Evolutionary conservation across 257 asterid species (phyloP).

Genomic region (Fraxinus excelsior): DNA sequence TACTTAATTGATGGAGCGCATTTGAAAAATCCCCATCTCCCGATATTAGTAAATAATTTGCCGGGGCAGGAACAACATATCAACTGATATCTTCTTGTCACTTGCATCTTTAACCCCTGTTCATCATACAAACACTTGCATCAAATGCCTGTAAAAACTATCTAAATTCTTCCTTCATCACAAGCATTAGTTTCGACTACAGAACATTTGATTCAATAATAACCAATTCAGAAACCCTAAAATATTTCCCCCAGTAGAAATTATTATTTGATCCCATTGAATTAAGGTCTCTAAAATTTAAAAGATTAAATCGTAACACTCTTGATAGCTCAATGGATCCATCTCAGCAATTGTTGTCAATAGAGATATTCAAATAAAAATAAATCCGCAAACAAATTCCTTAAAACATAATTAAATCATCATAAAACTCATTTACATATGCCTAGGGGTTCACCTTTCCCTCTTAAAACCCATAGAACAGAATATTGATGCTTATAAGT

Average conservation of each 20-base stretch:
- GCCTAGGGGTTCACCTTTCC: too few species aligned
- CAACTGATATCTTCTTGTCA: constrained; percentile 56
- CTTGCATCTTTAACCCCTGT: constrained; percentile 60
- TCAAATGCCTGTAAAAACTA: constrained; percentile 1
- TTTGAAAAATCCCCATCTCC: constrained; percentile 63
- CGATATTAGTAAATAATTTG: constrained; percentile 58
- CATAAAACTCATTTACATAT: too few species aligned
- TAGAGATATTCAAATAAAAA: neutral
- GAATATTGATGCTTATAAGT: too few species aligned
- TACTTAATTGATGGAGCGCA: constrained; percentile 59
- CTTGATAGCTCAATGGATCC: neutral
- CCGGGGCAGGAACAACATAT: constrained; percentile 70
- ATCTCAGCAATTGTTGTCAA: neutral
- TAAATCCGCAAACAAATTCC: too few species aligned
- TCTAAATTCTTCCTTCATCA: neutral
- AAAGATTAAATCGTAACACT: neutral
- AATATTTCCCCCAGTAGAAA: too few species aligned
- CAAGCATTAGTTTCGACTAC: neutral
- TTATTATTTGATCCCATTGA: too few species aligned
- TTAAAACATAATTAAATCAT: too few species aligned
- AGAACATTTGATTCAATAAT: neutral
- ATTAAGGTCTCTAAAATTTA: too few species aligned
- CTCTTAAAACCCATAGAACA: too few species aligned
- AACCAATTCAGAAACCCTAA: neutral
- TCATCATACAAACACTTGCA: constrained; percentile 2